Base-by-base conservation (phyloP, 148 eudicot species). In the Silene conica region DNA sequence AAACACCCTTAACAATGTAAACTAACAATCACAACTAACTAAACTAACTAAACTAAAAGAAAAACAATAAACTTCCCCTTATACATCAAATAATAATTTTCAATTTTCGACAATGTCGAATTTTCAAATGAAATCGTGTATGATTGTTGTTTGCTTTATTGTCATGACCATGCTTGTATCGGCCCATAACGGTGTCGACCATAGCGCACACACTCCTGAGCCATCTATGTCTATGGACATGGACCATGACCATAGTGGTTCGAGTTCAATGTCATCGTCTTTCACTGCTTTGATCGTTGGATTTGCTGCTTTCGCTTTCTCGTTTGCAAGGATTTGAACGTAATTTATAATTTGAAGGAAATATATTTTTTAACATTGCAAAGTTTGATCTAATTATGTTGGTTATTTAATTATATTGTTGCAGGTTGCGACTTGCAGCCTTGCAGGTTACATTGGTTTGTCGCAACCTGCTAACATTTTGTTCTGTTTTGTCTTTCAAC, bases 251-350 rank as follows among this genome's bases (percentile, higher is more conserved):
- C 16, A 28, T 7, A 55, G 60, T 8, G 76, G 23, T n/a, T 57
- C 73, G 19, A 58, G n/a, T 65, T 59, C 68, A 1, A 19, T 72
- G 41, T 26, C 76, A 45, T 61, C 34, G 34, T 31, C 76, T 14
- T 66, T 68, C 55, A 41, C 61, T 12, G 76, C 76, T 4, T 59
- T 78, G 73, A 28, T 78, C 52, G 50, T 78, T 19, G 74, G 55
- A n/a, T 20, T 76, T 61, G 74, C 46, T 28, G 74, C 68, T 0
- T 26, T 70, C 13, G 62, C 56, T 60, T 76, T 76, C 67, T 45
- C 79, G 20, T 45, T 76, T 21, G 69, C 62, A 25, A 76, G 73
- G 69, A 19, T 76, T 69, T 76, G 46, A 76, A 55, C 34, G 15
- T 22, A 0, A 2, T 31, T 31, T 31, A 31, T 3, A 31, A 13